Conservation (phyloP, 192 early-diverging fungal genomes). For the Chytriomyces sp. region DNA sequence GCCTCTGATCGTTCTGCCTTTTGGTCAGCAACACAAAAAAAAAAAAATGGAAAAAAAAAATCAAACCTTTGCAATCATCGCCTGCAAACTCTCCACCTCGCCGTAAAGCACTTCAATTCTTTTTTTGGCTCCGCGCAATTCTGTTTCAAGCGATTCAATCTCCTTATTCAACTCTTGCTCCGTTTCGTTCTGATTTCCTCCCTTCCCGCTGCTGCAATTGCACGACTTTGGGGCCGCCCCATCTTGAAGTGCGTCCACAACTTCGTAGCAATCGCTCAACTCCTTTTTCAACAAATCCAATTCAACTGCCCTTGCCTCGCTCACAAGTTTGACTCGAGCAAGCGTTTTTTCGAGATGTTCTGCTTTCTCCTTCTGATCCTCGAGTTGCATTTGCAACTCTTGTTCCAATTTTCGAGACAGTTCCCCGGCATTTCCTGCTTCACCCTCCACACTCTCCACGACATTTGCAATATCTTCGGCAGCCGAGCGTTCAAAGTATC, state of each 20-base stretch:
- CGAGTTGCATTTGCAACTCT: background rate
- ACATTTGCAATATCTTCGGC: background rate
- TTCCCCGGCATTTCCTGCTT: background rate
- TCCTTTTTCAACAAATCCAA: slow-evolving; percentile 3
- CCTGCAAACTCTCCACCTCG: slow-evolving; percentile 1
- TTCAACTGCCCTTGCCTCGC: background rate
- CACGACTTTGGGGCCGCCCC: background rate
- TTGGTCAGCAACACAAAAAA: background rate
- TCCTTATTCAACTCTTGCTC: background rate
- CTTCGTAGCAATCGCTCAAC: slow-evolving; percentile 7
- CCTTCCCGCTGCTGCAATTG: background rate
- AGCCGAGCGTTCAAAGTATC: background rate
- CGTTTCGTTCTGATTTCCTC: background rate
- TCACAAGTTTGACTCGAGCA: background rate
- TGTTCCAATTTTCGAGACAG: background rate
- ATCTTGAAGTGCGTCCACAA: background rate
- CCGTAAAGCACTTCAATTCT: background rate
- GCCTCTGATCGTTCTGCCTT: background rate
- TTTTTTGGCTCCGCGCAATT: background rate
- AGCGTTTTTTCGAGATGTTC: background rate
- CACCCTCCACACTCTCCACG: background rate
- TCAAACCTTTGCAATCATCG: background rate
- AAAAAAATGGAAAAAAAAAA: background rate
- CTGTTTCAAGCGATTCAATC: background rate
- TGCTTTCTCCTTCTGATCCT: background rate